A percentile compares a stretch with the other conserved stretches of the same genome.
Evolutionary conservation across 768 basidiomycete genomes (phyloP).

Genomic region (Psilocybe tampanensis): DNA sequence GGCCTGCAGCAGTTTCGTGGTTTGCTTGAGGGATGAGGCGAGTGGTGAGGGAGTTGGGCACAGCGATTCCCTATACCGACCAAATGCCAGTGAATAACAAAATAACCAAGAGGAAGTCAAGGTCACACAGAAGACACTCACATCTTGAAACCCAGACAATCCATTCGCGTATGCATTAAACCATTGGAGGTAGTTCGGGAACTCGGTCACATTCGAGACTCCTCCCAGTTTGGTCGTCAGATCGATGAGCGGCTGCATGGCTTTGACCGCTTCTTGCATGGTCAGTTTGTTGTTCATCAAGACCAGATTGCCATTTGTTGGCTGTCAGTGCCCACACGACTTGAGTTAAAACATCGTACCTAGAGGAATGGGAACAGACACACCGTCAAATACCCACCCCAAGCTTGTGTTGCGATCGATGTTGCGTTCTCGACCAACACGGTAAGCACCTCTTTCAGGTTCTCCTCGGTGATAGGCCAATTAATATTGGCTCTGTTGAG

Average conservation of each 20-base stretch:
- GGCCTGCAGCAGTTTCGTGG: constrained; percentile 21
- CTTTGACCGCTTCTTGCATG: constrained; percentile 23
- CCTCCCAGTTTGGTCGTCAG: constrained; percentile 21
- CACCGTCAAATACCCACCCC: constrained; percentile 42
- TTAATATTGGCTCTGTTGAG: constrained; percentile 36
- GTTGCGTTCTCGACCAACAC: constrained; percentile 39
- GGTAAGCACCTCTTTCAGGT: constrained; percentile 35
- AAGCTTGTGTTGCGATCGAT: constrained; percentile 47
- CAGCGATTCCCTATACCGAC: constrained; percentile 25
- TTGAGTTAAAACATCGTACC: neutral
- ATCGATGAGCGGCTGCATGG: constrained; percentile 26
- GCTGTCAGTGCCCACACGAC: no score
- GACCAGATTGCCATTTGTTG: constrained; percentile 21
- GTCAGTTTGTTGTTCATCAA: constrained; percentile 32
- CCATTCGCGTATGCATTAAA: constrained; percentile 22
- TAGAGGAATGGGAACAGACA: neutral
- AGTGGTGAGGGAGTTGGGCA: constrained; percentile 22
- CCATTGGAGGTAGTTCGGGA: constrained; percentile 20
- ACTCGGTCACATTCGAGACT: constrained; percentile 22
- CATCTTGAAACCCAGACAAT: constrained; percentile 22
- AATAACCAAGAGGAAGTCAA: neutral
- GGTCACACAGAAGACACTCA: no score
- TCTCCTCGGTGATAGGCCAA: constrained; percentile 29
- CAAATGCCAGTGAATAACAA: neutral
- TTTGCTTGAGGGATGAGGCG: constrained; percentile 29